Conservation (phyloP, 352 stramenopile genomes). For the Lagenidium giganteum region DNA sequence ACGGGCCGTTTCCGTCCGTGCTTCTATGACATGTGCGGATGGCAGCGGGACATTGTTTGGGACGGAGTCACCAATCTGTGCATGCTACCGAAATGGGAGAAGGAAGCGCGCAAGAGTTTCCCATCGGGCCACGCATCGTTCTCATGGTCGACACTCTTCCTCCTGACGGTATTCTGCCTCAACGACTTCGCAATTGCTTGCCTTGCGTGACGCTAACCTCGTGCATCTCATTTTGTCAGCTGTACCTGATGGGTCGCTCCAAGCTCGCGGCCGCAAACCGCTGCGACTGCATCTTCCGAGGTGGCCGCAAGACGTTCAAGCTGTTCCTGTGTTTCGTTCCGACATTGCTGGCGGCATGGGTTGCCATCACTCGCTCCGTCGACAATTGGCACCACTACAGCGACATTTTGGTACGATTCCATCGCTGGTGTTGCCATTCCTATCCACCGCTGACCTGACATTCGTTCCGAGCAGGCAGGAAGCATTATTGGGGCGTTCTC, state of each 20-base stretch:
- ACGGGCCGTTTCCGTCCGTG: slow-evolving; percentile 63
- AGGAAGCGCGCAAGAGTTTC: slow-evolving; percentile 66
- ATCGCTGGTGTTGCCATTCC: no score
- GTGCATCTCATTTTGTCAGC: no score
- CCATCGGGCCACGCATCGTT: slow-evolving; percentile 74
- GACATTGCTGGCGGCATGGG: slow-evolving; percentile 57
- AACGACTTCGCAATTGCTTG: background rate
- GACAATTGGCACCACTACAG: slow-evolving; percentile 87
- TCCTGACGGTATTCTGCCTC: slow-evolving; percentile 46
- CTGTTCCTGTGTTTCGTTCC: slow-evolving; percentile 65
- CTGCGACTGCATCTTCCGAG: slow-evolving; percentile 36
- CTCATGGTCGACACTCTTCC: slow-evolving; percentile 64
- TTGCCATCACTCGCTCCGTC: slow-evolving; percentile 65
- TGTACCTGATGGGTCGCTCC: slow-evolving; percentile 68
- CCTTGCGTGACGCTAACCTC: slow-evolving; percentile 1
- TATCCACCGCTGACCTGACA: no score
- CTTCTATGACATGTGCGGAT: slow-evolving; percentile 77
- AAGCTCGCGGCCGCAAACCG: slow-evolving; percentile 51
- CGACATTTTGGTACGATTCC: slow-evolving; percentile 70
- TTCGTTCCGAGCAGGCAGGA: slow-evolving; percentile 17
- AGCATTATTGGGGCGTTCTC: slow-evolving; percentile 42
- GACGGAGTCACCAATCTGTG: slow-evolving; percentile 63
- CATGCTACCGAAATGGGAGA: slow-evolving; percentile 32
- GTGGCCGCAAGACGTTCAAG: slow-evolving; percentile 53
- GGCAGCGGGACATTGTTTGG: slow-evolving; percentile 62